These are phyloP conservation scores for Ulota crispa DNA, from an alignment of 225 moss, liverwort and hornwort genomes.

Conservation along the genomic window DNA sequence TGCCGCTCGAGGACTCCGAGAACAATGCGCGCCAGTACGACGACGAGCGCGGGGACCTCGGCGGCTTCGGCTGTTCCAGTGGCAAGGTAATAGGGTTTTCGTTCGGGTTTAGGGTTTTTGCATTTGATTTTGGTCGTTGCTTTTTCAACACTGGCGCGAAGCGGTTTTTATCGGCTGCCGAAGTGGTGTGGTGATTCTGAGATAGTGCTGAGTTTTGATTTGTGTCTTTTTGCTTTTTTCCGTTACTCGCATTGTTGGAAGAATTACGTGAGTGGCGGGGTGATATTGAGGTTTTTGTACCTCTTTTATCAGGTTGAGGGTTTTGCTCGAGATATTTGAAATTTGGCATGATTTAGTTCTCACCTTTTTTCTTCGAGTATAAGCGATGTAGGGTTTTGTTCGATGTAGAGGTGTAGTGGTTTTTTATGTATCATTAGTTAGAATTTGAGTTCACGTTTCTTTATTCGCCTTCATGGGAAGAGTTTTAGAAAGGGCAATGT, in stretches of 20 bases:
- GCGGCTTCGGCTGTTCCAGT: constrained; percentile 72
- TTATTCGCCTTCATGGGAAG: background rate
- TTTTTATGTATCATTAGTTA: background rate
- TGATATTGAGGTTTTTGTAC: background rate
- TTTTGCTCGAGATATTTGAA: background rate
- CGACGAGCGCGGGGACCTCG: constrained; percentile 73
- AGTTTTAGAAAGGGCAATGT: background rate
- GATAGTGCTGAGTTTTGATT: background rate
- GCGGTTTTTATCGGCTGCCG: background rate
- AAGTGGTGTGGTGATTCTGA: background rate
- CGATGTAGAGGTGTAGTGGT: background rate
- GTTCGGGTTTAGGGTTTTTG: constrained; percentile 7
- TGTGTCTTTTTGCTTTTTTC: background rate
- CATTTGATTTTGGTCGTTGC: background rate
- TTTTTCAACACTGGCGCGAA: background rate
- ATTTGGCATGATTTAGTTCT: background rate
- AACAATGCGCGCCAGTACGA: constrained; percentile 82
- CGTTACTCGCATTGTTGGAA: background rate
- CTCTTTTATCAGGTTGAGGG: background rate
- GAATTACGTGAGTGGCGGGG: background rate
- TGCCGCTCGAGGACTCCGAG: constrained; percentile 77
- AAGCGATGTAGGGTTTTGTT: background rate
- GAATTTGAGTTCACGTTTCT: background rate
- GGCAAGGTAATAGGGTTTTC: constrained; percentile 61
- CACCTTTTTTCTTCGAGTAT: background rate